Evolutionary conservation across 306 rosid genomes (phyloP).

Genomic region (Cicer cuneatum): DNA sequence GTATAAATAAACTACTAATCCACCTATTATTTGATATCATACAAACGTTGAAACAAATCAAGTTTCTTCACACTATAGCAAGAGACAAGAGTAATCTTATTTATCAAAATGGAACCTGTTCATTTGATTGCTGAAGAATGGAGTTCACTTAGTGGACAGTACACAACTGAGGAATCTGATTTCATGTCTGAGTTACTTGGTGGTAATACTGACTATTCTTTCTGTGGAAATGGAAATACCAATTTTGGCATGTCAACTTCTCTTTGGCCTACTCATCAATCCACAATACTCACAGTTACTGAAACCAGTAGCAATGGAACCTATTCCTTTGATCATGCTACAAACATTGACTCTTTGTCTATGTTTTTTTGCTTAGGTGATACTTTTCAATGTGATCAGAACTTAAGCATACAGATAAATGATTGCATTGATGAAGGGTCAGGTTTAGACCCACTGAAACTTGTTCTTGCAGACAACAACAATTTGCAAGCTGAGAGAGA

Average conservation of each 20-base stretch:
- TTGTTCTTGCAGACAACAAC: conserved; percentile 43
- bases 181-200: conserved; percentile 66
- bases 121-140: conserved; percentile 65
- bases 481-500: conserved; percentile 40
- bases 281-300: too few relatives aligned
- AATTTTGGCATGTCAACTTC: conserved; percentile 43
- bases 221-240: conserved; percentile 45
- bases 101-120: conserved; percentile 54
- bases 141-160: conserved; percentile 65
- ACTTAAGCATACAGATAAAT: conserved; percentile 50
- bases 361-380: conserved; percentile 46
- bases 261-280: too few relatives aligned
- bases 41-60: conserved; percentile 39
- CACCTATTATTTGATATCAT: conserved; percentile 35
- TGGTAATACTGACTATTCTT: conserved; percentile 14
- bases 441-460: conserved; percentile 14
- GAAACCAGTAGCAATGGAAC: conserved; percentile 31
- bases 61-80: conserved; percentile 36
- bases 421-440: conserved; percentile 52
- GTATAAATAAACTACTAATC: conserved; percentile 51
- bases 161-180: conserved; percentile 64
- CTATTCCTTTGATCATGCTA: conserved; percentile 22
- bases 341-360: conserved; percentile 46
- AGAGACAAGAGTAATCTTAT: neutral
- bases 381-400: conserved; percentile 43